phyloP scores from a whole-genome alignment of 306 rosid species.

The Rosa chinensis region DNA sequence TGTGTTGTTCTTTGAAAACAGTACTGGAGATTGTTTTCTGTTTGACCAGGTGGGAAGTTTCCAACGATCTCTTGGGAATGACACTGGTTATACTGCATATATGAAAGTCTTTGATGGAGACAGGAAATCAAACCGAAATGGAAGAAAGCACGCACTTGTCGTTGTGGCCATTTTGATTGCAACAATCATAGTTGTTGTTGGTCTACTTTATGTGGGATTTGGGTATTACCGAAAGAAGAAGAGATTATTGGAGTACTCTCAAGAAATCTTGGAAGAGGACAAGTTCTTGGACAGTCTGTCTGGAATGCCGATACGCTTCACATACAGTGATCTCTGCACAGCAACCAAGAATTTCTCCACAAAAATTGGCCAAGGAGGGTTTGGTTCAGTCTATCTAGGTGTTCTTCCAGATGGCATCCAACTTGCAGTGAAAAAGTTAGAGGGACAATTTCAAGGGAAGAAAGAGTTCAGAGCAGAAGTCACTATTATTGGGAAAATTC shows the following conservation, averaged over 20 bases:
- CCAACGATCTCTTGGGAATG: background rate
- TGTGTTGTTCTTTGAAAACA: constrained; percentile 33
- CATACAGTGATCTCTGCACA: constrained; percentile 37
- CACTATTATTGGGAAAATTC: constrained; percentile 31
- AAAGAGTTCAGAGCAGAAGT: constrained; percentile 44
- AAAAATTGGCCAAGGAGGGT: constrained; percentile 60
- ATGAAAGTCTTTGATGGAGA: constrained; percentile 17
- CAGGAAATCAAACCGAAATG: background rate
- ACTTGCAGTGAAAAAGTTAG: constrained; percentile 43
- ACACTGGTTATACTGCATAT: constrained; percentile 31
- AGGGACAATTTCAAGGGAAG: constrained; percentile 32
- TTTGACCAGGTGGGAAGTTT: constrained; percentile 39
- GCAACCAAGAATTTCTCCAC: constrained; percentile 50
- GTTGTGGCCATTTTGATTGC: constrained; percentile 28
- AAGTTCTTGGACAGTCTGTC: constrained; percentile 44
- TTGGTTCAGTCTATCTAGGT: constrained; percentile 61
- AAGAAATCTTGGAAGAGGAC: constrained; percentile 45
- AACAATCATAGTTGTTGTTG: constrained; percentile 22
- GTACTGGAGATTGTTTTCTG: constrained; percentile 32
- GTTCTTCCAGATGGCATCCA: constrained; percentile 42
- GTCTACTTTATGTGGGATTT: constrained; percentile 35
- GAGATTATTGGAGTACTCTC: constrained; percentile 31
- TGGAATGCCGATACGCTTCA: constrained; percentile 46
- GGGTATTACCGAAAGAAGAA: constrained; percentile 28
- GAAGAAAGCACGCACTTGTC: constrained; percentile 29